phyloP scores from a whole-genome alignment of 225 moss, liverwort and hornwort species.

The Thuidium tamariscinum region DNA sequence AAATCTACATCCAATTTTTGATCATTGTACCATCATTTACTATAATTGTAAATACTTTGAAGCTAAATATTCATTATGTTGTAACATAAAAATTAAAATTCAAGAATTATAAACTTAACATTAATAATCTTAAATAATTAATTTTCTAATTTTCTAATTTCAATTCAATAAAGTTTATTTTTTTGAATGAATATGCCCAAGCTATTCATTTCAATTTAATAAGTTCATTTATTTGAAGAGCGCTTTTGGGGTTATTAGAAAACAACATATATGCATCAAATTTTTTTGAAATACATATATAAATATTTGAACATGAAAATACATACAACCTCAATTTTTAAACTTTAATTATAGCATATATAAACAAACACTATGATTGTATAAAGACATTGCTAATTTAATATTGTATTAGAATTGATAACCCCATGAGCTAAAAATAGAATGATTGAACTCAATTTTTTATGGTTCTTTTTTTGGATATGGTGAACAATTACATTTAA shows the following conservation, averaged over 20 bases:
- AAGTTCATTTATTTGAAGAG: neutral
- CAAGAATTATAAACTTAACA: neutral
- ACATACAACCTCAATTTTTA: fast-evolving
- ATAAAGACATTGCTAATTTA: neutral
- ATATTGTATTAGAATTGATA: neutral
- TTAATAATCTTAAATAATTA: too few relatives aligned
- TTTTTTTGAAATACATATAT: neutral
- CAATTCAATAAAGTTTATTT: neutral
- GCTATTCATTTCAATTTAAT: neutral
- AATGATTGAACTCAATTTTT: neutral
- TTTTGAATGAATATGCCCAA: neutral
- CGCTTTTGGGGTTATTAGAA: neutral
- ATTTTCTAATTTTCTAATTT: fast-evolving
- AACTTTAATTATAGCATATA: neutral
- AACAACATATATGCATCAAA: neutral
- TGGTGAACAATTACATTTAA: neutral
- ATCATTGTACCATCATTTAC: neutral
- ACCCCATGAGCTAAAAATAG: neutral
- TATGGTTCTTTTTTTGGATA: neutral
- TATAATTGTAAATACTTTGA: neutral
- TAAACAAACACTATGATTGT: neutral
- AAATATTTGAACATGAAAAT: neutral
- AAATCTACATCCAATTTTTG: neutral
- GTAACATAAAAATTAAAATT: neutral
- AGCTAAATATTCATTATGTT: neutral